A percentile compares a stretch with the other conserved stretches of the same genome.
These are phyloP conservation scores for Ocimum tenuiflorum DNA, from an alignment of 257 asterid genomes.

Conservation along the genomic window DNA sequence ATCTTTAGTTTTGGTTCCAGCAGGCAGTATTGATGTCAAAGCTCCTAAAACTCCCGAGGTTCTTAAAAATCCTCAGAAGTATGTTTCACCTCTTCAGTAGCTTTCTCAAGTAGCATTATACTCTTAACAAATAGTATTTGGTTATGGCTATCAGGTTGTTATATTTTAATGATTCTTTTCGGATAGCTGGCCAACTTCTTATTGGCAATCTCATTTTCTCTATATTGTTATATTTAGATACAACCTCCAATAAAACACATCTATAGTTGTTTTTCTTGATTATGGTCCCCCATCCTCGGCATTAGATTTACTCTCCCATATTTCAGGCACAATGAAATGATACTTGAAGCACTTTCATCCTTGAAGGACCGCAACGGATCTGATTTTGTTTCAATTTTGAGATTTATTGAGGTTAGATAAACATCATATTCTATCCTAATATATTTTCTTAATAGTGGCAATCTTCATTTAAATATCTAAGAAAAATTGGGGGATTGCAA, in stretches of 20 bases:
- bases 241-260: no score
- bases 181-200: no score
- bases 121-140: no score
- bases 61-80: conserved; percentile 19
- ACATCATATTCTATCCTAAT: background rate
- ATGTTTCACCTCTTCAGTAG: conserved; percentile 15
- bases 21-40: conserved; percentile 18
- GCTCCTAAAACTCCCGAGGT: conserved; percentile 22
- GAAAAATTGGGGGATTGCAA: background rate
- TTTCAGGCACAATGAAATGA: conserved; percentile 39
- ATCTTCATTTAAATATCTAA: background rate
- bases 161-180: no score
- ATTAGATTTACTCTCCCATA: conserved; percentile 11
- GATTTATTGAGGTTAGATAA: conserved; percentile 50
- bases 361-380: conserved; percentile 41
- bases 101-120: background rate
- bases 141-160: no score
- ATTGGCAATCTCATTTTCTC: background rate
- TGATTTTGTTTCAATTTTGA: conserved; percentile 35
- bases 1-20: conserved; percentile 8
- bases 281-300: no score
- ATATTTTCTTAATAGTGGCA: background rate
- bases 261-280: no score
- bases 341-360: conserved; percentile 51
- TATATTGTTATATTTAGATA: no score